Conservation (phyloP, 257 asterid genomes). For the Solanum acaule region DNA sequence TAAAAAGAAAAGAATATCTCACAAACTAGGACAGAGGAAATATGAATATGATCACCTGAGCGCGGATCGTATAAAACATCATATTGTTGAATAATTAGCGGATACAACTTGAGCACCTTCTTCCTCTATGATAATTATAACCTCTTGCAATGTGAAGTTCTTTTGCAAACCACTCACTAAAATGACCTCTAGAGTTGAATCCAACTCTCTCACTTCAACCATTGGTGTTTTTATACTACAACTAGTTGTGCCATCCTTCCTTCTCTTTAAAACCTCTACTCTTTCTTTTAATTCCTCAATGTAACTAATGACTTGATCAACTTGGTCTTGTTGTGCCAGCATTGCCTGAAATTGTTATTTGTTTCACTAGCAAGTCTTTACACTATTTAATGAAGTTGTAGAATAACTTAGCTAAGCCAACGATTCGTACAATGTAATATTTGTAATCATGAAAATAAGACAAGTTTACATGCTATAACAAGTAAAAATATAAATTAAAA, state of each 20-base stretch:
- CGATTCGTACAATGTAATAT: too few relatives aligned
- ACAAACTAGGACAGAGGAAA: background rate
- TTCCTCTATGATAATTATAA: conserved; percentile 16
- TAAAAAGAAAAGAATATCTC: background rate
- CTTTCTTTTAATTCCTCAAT: conserved; percentile 16
- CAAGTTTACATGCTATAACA: background rate
- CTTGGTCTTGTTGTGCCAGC: conserved; percentile 21
- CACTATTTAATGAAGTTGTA: too few relatives aligned
- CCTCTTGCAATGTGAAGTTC: conserved; percentile 9
- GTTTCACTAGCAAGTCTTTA: background rate
- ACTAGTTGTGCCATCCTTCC: background rate
- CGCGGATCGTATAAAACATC: conserved; percentile 18
- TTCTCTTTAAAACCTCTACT: conserved; percentile 17
- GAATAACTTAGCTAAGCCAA: background rate
- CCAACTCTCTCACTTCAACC: conserved; percentile 18
- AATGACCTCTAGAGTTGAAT: conserved; percentile 26
- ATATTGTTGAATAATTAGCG: conserved; percentile 3
- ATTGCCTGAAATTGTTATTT: conserved; percentile 7
- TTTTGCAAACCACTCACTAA: conserved; percentile 14
- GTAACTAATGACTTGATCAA: conserved; percentile 22
- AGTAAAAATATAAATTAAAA: too few relatives aligned
- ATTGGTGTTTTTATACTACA: background rate
- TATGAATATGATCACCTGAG: conserved; percentile 16
- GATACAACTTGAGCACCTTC: conserved; percentile 33
- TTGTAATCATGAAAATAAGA: background rate